phyloP scores from a whole-genome alignment of 2,329 filamentous ascomycete species.

The Akanthomyces dipterigenus region DNA sequence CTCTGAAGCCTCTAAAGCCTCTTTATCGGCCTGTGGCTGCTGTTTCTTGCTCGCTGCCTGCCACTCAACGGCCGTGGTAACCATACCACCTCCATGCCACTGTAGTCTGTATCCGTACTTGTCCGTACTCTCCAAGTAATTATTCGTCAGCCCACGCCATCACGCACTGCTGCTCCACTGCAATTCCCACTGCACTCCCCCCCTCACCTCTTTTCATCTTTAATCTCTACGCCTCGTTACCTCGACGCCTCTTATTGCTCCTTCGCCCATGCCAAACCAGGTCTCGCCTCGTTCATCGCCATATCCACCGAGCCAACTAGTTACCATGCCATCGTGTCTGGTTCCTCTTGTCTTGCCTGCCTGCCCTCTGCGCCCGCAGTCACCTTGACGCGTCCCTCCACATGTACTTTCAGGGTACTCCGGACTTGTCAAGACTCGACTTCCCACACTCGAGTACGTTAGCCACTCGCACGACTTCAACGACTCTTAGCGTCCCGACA shows the following conservation, averaged over 20 bases:
- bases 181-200: neutral
- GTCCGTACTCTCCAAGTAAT: no score
- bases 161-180: neutral
- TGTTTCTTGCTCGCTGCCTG: no score
- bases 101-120: no score
- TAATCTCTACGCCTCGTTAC: neutral
- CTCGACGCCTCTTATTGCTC: neutral
- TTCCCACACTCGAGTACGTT: neutral
- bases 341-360: neutral
- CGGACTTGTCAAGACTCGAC: neutral
- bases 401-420: neutral
- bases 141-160: no score
- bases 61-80: no score
- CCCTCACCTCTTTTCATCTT: neutral
- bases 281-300: neutral
- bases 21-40: no score
- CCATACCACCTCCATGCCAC: no score
- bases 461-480: neutral
- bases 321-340: neutral
- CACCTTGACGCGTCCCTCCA: neutral
- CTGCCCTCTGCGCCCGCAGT: neutral
- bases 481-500: neutral
- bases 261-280: neutral
- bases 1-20: neutral
- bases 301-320: neutral